Base-by-base conservation (phyloP, 2,329 filamentous ascomycete genomes). In the Elsinoe fawcettii region DNA sequence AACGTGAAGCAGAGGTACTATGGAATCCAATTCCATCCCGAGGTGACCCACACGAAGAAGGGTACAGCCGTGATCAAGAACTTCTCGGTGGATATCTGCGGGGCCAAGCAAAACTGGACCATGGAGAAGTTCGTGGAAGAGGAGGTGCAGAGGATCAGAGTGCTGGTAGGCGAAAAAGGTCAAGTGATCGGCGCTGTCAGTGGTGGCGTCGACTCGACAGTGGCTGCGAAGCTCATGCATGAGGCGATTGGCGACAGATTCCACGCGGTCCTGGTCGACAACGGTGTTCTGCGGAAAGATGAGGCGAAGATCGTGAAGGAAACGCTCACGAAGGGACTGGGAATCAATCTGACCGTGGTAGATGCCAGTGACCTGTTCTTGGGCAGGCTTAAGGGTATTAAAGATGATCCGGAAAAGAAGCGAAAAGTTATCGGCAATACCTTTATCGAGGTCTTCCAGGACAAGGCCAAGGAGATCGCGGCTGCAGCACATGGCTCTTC, bases 21-120 rank as follows among this genome's bases (percentile, higher is more conserved):
- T 66, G 88, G 87, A 56, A 81, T 96, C 47, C 91, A 96, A 69
- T 92, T 96, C 71, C 91, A 96, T 71, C 90, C 91, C 1, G 91
- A 96, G 70, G 80, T 96, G 56, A 85, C 81, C 12, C 83, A 89
- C 67, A 90, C 87, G 0, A 78, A 81, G 7, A 77, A 80, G 57
- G 90, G 91, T 32, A 85, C 70, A 8, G 76, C 86, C 25, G 68
- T 96, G 4, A 77, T 96, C 44, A 74, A 80, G 68, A 97, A 97
- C 78, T 97, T 96, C 67, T 84, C 84, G 11, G 79, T 95, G 59
- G 78, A 81, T 18, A 95, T 97, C 62, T 97, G 91, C 72, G 80
- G 82, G 27, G 89, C 87, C 3, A 74, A 79, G 59, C 80, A 83
- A 59, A 81, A 89, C 68, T 97, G 92, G 92, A 85, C 80, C 2